Evolutionary conservation across 192 early-diverging fungal species (phyloP).

Genomic region (Entomortierella lignicola): DNA sequence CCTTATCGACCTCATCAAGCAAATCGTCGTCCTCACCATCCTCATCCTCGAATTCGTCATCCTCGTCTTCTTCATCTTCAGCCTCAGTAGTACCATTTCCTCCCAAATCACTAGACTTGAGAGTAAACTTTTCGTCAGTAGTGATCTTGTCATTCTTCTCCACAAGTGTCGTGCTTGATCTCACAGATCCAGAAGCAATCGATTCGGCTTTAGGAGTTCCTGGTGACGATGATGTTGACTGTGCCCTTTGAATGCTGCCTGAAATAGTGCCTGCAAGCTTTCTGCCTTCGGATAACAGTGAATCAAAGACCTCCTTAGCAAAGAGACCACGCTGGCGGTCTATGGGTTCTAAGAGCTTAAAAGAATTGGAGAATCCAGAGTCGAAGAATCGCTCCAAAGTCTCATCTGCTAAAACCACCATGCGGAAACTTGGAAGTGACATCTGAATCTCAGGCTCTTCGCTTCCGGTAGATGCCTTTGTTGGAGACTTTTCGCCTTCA

Average conservation of each 20-base stretch:
- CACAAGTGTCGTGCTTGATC: not conserved
- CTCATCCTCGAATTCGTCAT: slow-evolving; percentile 21
- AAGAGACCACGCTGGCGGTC: slow-evolving; percentile 63
- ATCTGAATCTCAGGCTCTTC: slow-evolving; percentile 54
- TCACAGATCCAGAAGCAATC: not conserved
- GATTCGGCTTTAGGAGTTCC: slow-evolving; percentile 1
- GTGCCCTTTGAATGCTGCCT: slow-evolving; percentile 28
- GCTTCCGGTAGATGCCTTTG: not conserved
- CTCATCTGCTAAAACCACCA: slow-evolving; percentile 89
- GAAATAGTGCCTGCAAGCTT: slow-evolving; percentile 60
- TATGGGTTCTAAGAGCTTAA: slow-evolving; percentile 70
- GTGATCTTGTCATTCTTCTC: slow-evolving; percentile 37
- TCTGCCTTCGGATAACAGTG: slow-evolving; percentile 62
- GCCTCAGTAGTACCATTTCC: not conserved
- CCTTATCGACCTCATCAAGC: slow-evolving; percentile 60
- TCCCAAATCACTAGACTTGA: not conserved
- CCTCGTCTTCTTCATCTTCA: slow-evolving; percentile 16
- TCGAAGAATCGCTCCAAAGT: slow-evolving; percentile 89
- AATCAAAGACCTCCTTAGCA: slow-evolving; percentile 69
- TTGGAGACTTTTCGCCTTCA: slow-evolving; percentile 22
- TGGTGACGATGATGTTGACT: not conserved
- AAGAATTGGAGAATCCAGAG: slow-evolving; percentile 66
- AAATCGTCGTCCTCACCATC: slow-evolving; percentile 46
- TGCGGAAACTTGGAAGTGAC: slow-evolving; percentile 62
- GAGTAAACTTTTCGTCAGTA: not conserved